Conservation (phyloP, 78 protist genomes). For the Abeoforma whisleri region DNA sequence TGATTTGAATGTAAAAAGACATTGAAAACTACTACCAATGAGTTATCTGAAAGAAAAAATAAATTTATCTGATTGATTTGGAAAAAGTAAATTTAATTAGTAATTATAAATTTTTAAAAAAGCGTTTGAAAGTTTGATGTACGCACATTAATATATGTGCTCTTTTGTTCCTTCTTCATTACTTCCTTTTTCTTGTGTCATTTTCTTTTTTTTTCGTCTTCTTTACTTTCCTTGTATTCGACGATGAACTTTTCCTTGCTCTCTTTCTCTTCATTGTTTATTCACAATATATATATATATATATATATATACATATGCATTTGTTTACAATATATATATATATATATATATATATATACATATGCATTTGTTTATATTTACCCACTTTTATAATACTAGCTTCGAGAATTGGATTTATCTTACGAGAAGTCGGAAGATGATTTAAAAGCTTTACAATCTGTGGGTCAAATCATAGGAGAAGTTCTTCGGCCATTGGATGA, state of each 20-base stretch:
- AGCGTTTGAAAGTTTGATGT: too few relatives aligned
- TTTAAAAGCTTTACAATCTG: slow-evolving; percentile 89
- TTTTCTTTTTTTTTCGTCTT: neutral
- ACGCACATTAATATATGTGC: neutral
- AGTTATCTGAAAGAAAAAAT: too few relatives aligned
- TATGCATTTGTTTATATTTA: neutral
- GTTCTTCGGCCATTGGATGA: slow-evolving; percentile 90
- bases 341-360: neutral
- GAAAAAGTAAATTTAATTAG: too few relatives aligned
- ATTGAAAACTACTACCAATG: too few relatives aligned
- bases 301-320: slow-evolving; percentile 7
- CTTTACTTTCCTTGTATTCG: too few relatives aligned
- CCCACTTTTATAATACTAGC: neutral
- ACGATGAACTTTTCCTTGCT: neutral
- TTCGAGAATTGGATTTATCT: slow-evolving; percentile 49
- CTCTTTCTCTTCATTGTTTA: neutral
- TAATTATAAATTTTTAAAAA: too few relatives aligned
- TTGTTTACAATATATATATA: slow-evolving; percentile 3
- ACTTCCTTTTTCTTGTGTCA: neutral
- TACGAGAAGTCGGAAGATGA: slow-evolving; percentile 88
- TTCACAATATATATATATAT: neutral
- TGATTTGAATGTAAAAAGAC: too few relatives aligned
- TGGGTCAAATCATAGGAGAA: slow-evolving; percentile 98
- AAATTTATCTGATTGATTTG: too few relatives aligned
- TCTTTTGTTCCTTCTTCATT: too few relatives aligned